These are phyloP conservation scores for Aspergillus pseudoglaucus DNA, from an alignment of 2,329 filamentous ascomycete species.

Conservation along the genomic window DNA sequence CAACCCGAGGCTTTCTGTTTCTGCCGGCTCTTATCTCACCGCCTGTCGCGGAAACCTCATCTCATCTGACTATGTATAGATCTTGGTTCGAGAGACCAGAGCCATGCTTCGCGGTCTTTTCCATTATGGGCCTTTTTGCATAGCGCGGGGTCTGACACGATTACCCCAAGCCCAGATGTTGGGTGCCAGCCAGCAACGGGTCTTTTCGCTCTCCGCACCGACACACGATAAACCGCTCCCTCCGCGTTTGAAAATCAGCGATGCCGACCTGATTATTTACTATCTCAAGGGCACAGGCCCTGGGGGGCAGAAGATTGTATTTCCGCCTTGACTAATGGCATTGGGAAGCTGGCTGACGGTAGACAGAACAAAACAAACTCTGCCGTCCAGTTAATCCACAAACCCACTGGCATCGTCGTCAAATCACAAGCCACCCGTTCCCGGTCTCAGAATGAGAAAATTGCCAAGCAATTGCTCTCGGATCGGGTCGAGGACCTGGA, in stretches of 20 bases:
- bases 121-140: not conserved
- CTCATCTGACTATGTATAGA: not conserved
- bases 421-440: slow-evolving; percentile 92
- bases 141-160: not conserved
- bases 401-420: slow-evolving; percentile 83
- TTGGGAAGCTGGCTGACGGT: slow-evolving; percentile 2
- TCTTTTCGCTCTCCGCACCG: slow-evolving; percentile 18
- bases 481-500: slow-evolving; percentile 67
- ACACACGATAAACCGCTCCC: slow-evolving; percentile 57
- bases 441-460: slow-evolving; percentile 76
- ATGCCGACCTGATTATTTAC: slow-evolving; percentile 71
- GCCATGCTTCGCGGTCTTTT: not conserved
- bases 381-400: slow-evolving; percentile 85
- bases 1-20: too few species aligned
- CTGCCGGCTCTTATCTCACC: too few species aligned
- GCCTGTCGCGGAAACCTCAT: too few species aligned
- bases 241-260: slow-evolving; percentile 66
- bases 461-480: slow-evolving; percentile 70
- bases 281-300: slow-evolving; percentile 90
- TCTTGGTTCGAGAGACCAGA: not conserved
- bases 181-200: not conserved
- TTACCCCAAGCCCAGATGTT: too few species aligned
- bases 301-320: slow-evolving; percentile 89
- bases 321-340: slow-evolving; percentile 8
- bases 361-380: slow-evolving; percentile 86